Base-by-base conservation (phyloP, 2,329 filamentous ascomycete species). In the Monascus ruber region DNA sequence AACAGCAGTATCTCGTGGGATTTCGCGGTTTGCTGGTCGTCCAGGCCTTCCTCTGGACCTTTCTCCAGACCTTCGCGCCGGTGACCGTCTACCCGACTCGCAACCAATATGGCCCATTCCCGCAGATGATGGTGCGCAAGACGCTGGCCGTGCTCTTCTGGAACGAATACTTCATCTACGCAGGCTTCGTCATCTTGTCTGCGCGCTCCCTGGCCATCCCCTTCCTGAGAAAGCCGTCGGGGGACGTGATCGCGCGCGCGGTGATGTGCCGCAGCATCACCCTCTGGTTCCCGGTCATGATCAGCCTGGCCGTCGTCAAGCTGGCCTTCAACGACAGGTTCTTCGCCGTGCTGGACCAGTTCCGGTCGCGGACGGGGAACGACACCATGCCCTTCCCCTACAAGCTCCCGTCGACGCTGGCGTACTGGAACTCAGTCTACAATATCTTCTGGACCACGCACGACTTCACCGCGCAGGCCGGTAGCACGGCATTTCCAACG, bases 121-220 rank as follows among this genome's bases (percentile, higher is more conserved):
- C 65, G 41, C 63, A 69, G 47, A 47, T 54, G 10, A 48, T 67
- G 25, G 47, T 71, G 26, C 63, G 67, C 36, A 66, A 70, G 41
- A 58, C 64, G 1, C 53, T 71, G 31, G 65, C 63, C 1, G 61
- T 69, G 10, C 49, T 70, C 4, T 60, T 69, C 41, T 69, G 65
- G 63, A 69, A 70, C 43, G 55, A 63, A 28, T 58, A 59, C 27
- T 52, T 71, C 41, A 62, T 71, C 38, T 65, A 65, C 50, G 64
- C 63, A 17, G 64, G 60, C 52, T 59, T 70, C 49, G 62, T 72
- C 43, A 54, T 69, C 24, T 53, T 72, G 17, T 69, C 65, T 3
- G 66, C 64, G 5, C 62, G 69, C 8, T 62, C 61, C 6, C 51
- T 59, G 24, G 58, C 56, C 29, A 54, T 70, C 2, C 63, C 63